phyloP scores from a whole-genome alignment of 108 stramenopile species.

The Pseudonitzschia multistriata region DNA sequence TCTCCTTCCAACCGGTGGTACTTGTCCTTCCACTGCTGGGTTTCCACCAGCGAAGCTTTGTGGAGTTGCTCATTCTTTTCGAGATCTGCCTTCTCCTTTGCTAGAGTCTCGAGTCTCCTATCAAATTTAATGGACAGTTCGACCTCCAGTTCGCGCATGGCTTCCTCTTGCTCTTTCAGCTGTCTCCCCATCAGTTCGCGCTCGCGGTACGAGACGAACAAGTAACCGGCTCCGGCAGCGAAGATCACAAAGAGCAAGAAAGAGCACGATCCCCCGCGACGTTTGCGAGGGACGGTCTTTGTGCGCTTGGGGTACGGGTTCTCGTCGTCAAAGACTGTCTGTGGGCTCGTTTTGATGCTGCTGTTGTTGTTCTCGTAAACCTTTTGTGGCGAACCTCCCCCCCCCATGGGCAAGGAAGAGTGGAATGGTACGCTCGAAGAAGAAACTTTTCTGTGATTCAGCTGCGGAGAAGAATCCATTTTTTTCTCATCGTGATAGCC shows the following conservation, averaged over 20 bases:
- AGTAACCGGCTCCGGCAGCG: conserved; percentile 13
- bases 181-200: conserved; percentile 16
- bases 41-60: neutral
- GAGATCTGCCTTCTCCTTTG: conserved; percentile 24
- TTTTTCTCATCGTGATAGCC: too few species aligned
- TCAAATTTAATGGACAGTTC: conserved; percentile 26
- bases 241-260: conserved; percentile 20
- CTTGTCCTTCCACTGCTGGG: neutral
- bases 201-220: conserved; percentile 24
- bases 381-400: too few species aligned
- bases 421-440: too few species aligned
- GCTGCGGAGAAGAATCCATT: too few species aligned
- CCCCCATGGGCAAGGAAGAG: too few species aligned
- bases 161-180: conserved; percentile 14
- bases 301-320: too few species aligned
- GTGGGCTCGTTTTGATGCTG: too few species aligned
- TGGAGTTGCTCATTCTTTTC: neutral
- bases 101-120: conserved; percentile 11
- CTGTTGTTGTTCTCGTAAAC: too few species aligned
- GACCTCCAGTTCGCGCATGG: conserved; percentile 27
- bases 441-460: too few species aligned
- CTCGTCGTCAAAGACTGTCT: too few species aligned
- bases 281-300: too few species aligned
- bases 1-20: neutral
- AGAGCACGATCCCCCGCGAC: neutral